Base-by-base conservation (phyloP, 768 basidiomycete species). In the Hericium rajendrae region DNA sequence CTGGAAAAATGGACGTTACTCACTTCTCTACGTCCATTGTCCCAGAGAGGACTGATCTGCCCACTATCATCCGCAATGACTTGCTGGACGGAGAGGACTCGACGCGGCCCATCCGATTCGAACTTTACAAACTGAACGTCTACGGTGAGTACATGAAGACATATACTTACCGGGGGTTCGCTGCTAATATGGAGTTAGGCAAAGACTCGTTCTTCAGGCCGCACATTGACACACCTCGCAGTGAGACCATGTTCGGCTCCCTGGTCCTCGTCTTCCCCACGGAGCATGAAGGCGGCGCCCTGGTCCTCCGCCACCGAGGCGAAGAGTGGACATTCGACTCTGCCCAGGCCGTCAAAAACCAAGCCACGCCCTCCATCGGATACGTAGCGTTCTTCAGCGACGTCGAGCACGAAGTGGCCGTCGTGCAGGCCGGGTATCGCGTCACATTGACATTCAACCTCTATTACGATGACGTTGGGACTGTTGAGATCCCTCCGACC, bases 211-310 rank as follows among this genome's bases (percentile, higher is more conserved):
- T 65, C 62, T 68, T 67, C 64, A 68, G 67, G 49, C 32, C 66
- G 1, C 67, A 68, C 64, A 59, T 64, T 54, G 67, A 68, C 53
- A 68, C 67, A 1, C 68, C 67, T 5, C 62, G 65, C 8, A 58
- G 38, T 1, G 38, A 55, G 11, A 53, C 59, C 61, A 65, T 65
- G 65, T 65, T 62, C 57, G 53, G 56, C 1, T 80, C 80, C 3
- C 71, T 83, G 9, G 74, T 82, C 2, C 61, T 82, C 39, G 71
- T 77, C n/a, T 71, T 78, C 53, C 78, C 80, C 12, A 74, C 74
- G 0, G 18, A 59, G 0, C 74, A 81, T 60, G 67, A 75, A 55
- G 79, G 13, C 13, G 41, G 41, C 15, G 13, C 13, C 6, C 41
- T 43, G 9, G 8, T 43, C 13, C 41, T 43, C 18, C 41, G 41